Conservation (phyloP, 2,329 filamentous ascomycete species). For the Xylariaceae sp. region DNA sequence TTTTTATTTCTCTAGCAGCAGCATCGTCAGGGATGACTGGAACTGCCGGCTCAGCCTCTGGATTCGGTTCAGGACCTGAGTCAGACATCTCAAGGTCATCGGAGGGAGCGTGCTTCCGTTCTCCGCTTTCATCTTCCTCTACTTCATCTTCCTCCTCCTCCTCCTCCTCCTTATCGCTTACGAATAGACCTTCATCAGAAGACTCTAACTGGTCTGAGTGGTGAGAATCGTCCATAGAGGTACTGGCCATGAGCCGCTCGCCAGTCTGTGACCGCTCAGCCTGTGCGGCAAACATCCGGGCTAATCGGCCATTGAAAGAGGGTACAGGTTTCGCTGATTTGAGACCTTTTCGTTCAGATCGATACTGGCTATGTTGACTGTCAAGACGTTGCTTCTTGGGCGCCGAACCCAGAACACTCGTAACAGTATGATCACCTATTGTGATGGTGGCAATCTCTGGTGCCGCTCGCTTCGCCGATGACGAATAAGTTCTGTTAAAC, state of each 20-base stretch:
- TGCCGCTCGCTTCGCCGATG: constrained; percentile 50
- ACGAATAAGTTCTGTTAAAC: constrained; percentile 20
- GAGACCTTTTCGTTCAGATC: constrained; percentile 30
- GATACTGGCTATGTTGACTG: constrained; percentile 30
- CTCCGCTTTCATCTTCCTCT: constrained; percentile 11
- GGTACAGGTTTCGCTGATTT: constrained; percentile 32
- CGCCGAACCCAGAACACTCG: constrained; percentile 58
- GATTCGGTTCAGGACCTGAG: constrained; percentile 14
- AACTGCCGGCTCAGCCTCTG: constrained; percentile 8
- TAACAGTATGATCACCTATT: constrained; percentile 62
- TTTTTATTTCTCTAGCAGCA: constrained; percentile 49
- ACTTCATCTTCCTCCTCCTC: not conserved
- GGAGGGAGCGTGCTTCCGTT: constrained; percentile 11
- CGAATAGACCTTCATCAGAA: constrained; percentile 30
- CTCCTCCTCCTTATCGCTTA: constrained; percentile 29
- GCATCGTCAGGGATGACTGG: constrained; percentile 24
- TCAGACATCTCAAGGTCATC: constrained; percentile 11
- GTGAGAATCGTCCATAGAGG: constrained; percentile 15
- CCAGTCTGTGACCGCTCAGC: constrained; percentile 20
- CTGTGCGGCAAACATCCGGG: constrained; percentile 42
- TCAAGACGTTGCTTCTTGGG: constrained; percentile 43
- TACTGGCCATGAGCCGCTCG: constrained; percentile 11
- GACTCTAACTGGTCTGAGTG: constrained; percentile 25
- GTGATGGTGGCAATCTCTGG: constrained; percentile 68
- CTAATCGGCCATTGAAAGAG: constrained; percentile 41